These are phyloP conservation scores for Artemisia princeps DNA, from an alignment of 140 eudicot genomes.

Conservation along the genomic window DNA sequence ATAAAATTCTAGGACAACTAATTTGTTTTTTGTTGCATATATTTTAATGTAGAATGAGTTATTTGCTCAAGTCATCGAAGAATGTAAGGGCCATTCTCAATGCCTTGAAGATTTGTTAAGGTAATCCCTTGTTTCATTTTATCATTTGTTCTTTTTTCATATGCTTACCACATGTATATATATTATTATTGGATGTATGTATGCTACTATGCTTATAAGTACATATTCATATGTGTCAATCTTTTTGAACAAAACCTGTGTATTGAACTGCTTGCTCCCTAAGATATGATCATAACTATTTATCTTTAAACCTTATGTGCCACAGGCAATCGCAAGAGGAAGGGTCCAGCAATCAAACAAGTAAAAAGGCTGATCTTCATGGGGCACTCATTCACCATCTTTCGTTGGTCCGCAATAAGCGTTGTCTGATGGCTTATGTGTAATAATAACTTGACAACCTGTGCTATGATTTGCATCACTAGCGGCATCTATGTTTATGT, in stretches of 20 bases:
- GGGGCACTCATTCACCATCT: conserved; percentile 90
- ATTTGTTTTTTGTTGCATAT: background rate
- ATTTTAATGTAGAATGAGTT: background rate
- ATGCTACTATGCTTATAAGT: background rate
- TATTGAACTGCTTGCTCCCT: conserved; percentile 3
- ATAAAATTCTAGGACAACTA: background rate
- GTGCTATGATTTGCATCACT: conserved; percentile 1
- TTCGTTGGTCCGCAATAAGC: conserved; percentile 82
- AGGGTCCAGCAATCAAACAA: conserved; percentile 41
- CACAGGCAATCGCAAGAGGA: conserved; percentile 60
- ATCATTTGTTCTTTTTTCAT: background rate
- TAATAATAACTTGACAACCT: conserved; percentile 25
- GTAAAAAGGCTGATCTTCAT: conserved; percentile 58
- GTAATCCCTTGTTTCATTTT: background rate
- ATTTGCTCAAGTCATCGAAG: background rate
- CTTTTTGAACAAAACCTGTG: background rate
- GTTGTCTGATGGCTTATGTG: conserved; percentile 96
- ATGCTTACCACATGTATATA: no score
- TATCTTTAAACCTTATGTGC: background rate
- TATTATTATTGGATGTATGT: no score
- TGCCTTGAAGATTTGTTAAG: background rate
- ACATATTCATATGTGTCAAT: background rate
- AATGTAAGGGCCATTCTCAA: background rate
- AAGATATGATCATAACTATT: background rate
- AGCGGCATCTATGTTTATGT: conserved; percentile 13